A percentile compares a stretch with the other conserved stretches of the same genome.
These are phyloP conservation scores for Glycine soja DNA, from an alignment of 306 rosid genomes.

Conservation along the genomic window DNA sequence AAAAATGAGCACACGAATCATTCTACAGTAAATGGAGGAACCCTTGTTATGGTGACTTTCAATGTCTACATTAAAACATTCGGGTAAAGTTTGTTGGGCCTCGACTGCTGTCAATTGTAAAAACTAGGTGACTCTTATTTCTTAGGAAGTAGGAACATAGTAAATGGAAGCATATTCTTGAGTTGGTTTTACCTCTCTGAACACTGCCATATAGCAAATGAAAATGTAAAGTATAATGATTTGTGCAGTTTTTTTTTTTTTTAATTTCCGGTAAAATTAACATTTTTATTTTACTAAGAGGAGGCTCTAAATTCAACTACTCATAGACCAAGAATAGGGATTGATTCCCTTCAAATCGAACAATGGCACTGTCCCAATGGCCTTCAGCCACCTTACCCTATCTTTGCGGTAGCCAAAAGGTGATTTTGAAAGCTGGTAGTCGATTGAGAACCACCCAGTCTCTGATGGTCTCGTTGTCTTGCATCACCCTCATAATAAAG, in stretches of 20 bases:
- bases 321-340: neutral
- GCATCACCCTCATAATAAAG: too few species aligned
- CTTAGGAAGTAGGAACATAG: neutral
- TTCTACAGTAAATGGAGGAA: neutral
- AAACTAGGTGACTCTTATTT: neutral
- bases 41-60: neutral
- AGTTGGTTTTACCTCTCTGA: constrained; percentile 4
- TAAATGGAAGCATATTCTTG: neutral
- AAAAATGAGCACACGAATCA: neutral
- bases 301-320: neutral
- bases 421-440: neutral
- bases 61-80: neutral
- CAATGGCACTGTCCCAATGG: neutral
- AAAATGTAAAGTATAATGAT: neutral
- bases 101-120: neutral
- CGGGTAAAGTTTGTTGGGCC: neutral
- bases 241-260: neutral
- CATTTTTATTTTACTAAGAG: neutral
- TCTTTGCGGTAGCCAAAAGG: neutral
- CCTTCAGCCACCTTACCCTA: neutral
- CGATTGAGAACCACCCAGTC: neutral
- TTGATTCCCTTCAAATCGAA: neutral
- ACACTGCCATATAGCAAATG: neutral
- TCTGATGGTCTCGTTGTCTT: too few species aligned
- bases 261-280: neutral